These are phyloP conservation scores for Coniella lustricola DNA, from an alignment of 2,329 filamentous ascomycete species.

Conservation along the genomic window DNA sequence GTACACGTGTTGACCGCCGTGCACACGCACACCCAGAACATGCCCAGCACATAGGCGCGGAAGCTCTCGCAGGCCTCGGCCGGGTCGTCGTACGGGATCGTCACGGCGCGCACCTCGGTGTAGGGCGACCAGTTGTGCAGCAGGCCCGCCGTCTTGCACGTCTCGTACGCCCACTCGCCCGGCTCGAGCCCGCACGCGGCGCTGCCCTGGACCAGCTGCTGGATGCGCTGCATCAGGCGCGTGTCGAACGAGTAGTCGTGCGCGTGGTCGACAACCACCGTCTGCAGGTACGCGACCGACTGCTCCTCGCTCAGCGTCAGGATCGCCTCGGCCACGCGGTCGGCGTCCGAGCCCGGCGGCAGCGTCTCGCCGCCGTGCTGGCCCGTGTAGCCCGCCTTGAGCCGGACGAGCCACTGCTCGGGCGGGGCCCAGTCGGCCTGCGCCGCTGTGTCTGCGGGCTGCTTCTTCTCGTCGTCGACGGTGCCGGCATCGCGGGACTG, in stretches of 20 bases:
- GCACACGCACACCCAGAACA: conserved; percentile 2
- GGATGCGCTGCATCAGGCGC: conserved; percentile 18
- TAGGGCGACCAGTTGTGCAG: conserved; percentile 10
- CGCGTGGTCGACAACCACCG: conserved; percentile 18
- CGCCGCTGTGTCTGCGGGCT: background rate
- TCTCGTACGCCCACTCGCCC: conserved; percentile 23
- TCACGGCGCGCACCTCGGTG: conserved; percentile 9
- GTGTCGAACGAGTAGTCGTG: conserved; percentile 25
- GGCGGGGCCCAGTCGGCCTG: conserved; percentile 5
- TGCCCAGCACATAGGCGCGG: background rate
- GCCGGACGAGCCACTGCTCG: conserved; percentile 5
- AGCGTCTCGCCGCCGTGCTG: conserved; percentile 10
- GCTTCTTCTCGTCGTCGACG: conserved; percentile 10
- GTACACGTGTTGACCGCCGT: conserved; percentile 4
- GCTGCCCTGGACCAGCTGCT: conserved; percentile 20
- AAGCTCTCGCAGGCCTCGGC: background rate
- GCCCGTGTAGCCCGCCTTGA: conserved; percentile 10
- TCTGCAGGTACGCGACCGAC: conserved; percentile 2
- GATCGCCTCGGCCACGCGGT: conserved; percentile 10
- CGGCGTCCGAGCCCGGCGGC: conserved; percentile 10
- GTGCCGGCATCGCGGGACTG: background rate
- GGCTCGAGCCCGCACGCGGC: conserved; percentile 22
- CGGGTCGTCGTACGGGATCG: background rate
- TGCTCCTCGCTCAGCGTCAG: conserved; percentile 11
- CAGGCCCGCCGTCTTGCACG: conserved; percentile 20